phyloP scores from a whole-genome alignment of 1,139 yeast genomes.

The Debaryomyces subglobosus region DNA sequence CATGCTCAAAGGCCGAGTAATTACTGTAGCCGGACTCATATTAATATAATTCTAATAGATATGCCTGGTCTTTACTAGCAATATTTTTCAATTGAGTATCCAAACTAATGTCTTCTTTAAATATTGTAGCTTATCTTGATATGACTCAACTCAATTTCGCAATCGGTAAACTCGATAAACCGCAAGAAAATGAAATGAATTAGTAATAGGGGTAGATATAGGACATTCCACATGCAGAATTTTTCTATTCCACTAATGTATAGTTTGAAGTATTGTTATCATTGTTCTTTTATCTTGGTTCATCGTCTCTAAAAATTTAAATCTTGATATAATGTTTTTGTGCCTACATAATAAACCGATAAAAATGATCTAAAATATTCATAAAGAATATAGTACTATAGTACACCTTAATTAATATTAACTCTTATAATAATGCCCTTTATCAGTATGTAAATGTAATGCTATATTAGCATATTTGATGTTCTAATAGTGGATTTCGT shows the following conservation, averaged over 20 bases:
- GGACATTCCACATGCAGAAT: not conserved
- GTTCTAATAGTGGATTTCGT: not conserved
- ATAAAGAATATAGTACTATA: not conserved
- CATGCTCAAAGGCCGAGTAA: constrained; percentile 30
- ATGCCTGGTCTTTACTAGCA: not conserved
- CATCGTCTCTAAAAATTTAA: not conserved
- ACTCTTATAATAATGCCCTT: constrained; percentile 10
- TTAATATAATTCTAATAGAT: not conserved
- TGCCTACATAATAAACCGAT: not conserved
- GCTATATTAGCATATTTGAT: not conserved
- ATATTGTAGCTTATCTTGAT: not conserved
- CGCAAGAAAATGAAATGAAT: not conserved
- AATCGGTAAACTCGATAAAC: not conserved
- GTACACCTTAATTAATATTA: not conserved
- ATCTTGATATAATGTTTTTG: not conserved
- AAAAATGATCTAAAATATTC: not conserved
- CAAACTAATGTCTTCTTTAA: not conserved
- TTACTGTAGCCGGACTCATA: not conserved
- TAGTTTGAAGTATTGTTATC: not conserved
- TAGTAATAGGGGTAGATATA: not conserved
- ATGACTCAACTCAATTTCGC: not conserved
- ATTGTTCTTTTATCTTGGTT: not conserved
- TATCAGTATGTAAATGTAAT: constrained; percentile 9
- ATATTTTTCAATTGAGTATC: not conserved
- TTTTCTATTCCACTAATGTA: not conserved